These are phyloP conservation scores for Butyriboletus loyo DNA, from an alignment of 768 basidiomycete genomes.

Conservation along the genomic window DNA sequence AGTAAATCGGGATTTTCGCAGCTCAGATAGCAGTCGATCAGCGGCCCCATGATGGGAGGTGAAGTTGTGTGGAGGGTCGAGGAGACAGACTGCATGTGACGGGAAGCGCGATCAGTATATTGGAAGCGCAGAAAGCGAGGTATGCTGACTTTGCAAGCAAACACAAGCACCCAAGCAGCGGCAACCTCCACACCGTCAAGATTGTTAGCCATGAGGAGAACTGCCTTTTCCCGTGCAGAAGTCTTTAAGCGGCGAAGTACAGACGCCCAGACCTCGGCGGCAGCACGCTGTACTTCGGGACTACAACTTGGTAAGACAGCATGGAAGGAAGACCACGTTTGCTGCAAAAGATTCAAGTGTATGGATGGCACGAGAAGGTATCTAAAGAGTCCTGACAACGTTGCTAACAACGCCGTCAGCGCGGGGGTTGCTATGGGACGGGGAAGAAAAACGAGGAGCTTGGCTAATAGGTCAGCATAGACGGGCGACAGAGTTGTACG, in stretches of 20 bases:
- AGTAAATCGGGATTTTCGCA: slow-evolving; percentile 39
- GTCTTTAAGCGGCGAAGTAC: slow-evolving; percentile 70
- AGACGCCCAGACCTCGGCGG: slow-evolving; percentile 87
- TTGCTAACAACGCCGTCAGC: slow-evolving; percentile 62
- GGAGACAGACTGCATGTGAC: slow-evolving; percentile 60
- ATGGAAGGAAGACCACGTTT: slow-evolving; percentile 59
- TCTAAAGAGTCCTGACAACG: slow-evolving; percentile 68
- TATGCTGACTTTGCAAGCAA: slow-evolving; percentile 66
- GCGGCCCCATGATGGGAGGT: slow-evolving; percentile 53
- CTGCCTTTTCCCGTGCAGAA: slow-evolving; percentile 51
- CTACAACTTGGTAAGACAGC: slow-evolving; percentile 54
- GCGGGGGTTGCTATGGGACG: slow-evolving; percentile 57
- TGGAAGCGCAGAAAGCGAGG: slow-evolving; percentile 4
- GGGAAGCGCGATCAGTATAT: not conserved
- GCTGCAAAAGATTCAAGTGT: slow-evolving; percentile 47
- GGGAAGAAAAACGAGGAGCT: slow-evolving; percentile 55
- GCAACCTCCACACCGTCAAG: slow-evolving; percentile 56
- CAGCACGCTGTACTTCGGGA: slow-evolving; percentile 69
- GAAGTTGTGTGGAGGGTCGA: slow-evolving; percentile 79
- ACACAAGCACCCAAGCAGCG: slow-evolving; percentile 71
- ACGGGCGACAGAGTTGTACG: slow-evolving; percentile 70
- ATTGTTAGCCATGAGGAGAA: slow-evolving; percentile 51
- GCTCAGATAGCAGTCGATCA: slow-evolving; percentile 55
- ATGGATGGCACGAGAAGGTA: slow-evolving; percentile 67
- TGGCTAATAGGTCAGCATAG: slow-evolving; percentile 53